Evolutionary conservation across 306 rosid genomes (phyloP).

Genomic region (Myrica gale): DNA sequence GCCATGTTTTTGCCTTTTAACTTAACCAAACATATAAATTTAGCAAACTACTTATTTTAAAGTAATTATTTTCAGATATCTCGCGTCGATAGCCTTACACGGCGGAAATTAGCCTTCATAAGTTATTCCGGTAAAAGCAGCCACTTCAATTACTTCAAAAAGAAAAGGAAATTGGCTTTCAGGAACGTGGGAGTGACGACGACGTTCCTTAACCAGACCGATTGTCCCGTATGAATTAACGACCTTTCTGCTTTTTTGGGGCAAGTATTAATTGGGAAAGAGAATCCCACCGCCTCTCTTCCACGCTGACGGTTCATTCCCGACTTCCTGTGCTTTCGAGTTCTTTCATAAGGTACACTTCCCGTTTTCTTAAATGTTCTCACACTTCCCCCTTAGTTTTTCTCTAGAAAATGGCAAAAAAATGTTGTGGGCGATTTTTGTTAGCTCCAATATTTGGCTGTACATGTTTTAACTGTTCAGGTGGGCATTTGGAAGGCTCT

Average conservation of each 20-base stretch:
- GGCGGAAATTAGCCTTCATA: not conserved
- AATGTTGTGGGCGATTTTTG: not conserved
- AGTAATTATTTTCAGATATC: too few species aligned
- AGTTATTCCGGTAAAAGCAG: not conserved
- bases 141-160: not conserved
- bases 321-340: not conserved
- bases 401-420: conserved; percentile 9
- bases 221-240: not conserved
- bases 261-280: not conserved
- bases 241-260: not conserved
- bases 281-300: not conserved
- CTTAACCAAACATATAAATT: too few species aligned
- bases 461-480: not conserved
- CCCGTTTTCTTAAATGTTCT: not conserved
- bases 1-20: too few species aligned
- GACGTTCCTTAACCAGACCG: not conserved
- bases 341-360: not conserved
- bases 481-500: conserved; percentile 11
- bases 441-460: conserved; percentile 1
- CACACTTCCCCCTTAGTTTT: not conserved
- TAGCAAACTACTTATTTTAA: too few species aligned
- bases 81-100: not conserved
- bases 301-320: not conserved
- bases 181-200: not conserved
- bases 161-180: not conserved